Percentiles rank a stretch among this genome's conserved stretches.
phyloP scores from a whole-genome alignment of 257 asterid species.

The Cynanchum wilfordii region DNA sequence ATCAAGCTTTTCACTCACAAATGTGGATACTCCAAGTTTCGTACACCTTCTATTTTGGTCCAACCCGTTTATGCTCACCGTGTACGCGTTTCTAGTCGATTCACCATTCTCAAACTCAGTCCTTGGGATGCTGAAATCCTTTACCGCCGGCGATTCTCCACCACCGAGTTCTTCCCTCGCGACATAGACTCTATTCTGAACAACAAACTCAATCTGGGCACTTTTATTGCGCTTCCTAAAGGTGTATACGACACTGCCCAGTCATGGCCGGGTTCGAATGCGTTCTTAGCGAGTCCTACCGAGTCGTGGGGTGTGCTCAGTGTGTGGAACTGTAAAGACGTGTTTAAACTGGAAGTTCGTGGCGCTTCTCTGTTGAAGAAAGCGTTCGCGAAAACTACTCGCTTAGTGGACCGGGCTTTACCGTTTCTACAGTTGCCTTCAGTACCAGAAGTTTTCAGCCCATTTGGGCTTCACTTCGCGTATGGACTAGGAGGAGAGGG shows the following conservation, averaged over 20 bases:
- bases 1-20: conserved; percentile 61
- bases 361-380: conserved; percentile 67
- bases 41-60: conserved; percentile 70
- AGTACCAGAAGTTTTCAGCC: conserved; percentile 68
- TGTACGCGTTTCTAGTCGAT: conserved; percentile 21
- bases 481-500: conserved; percentile 96
- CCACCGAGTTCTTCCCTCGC: conserved; percentile 78
- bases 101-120: conserved; percentile 42
- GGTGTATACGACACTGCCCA: conserved; percentile 23
- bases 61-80: conserved; percentile 82
- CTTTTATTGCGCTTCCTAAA: conserved; percentile 56
- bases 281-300: conserved; percentile 46
- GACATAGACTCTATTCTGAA: conserved; percentile 65
- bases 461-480: conserved; percentile 73
- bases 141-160: conserved; percentile 60
- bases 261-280: conserved; percentile 53
- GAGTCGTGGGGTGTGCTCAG: conserved; percentile 88
- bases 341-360: conserved; percentile 67
- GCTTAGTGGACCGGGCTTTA: conserved; percentile 70
- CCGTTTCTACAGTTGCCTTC: conserved; percentile 71
- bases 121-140: conserved; percentile 54
- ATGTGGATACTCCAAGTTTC: conserved; percentile 76
- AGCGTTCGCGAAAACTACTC: conserved; percentile 44
- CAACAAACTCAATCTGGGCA: conserved; percentile 60
- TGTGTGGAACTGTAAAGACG: conserved; percentile 79